Evolutionary conservation across 345 rosid genomes (phyloP).

Genomic region (Acer negundo): DNA sequence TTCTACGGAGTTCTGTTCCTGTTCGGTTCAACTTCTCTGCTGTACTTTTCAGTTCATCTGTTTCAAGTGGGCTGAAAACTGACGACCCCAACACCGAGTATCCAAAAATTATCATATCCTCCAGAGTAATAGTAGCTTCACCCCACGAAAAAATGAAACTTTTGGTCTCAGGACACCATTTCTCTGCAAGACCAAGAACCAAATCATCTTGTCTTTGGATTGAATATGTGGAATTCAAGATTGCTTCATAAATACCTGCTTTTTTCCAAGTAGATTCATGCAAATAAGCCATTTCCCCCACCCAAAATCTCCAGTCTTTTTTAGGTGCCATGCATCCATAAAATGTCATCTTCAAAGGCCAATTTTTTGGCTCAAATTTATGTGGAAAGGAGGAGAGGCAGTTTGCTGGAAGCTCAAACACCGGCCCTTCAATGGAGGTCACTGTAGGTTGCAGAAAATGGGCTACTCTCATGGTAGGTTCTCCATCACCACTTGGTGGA

Average conservation of each 20-base stretch:
- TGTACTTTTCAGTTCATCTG: constrained; percentile 23
- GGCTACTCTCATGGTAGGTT: no score
- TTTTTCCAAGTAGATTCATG: constrained; percentile 39
- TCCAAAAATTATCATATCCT: constrained; percentile 45
- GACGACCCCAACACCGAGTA: constrained; percentile 52
- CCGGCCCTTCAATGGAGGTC: constrained; percentile 17
- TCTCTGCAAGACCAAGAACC: constrained; percentile 45
- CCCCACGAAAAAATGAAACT: constrained; percentile 60
- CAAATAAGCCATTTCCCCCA: constrained; percentile 31
- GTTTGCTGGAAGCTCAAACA: constrained; percentile 26
- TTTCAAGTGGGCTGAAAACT: constrained; percentile 30
- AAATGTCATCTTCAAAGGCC: constrained; percentile 30
- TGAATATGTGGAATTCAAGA: constrained; percentile 40
- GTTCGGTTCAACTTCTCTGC: constrained; percentile 16
- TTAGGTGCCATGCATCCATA: constrained; percentile 38
- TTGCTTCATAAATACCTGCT: constrained; percentile 48
- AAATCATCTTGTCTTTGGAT: constrained; percentile 32
- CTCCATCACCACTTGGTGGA: no score
- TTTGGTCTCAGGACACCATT: constrained; percentile 53
- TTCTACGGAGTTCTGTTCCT: background rate
- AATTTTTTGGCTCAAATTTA: constrained; percentile 18
- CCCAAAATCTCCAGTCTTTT: constrained; percentile 46
- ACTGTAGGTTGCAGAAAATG: no score
- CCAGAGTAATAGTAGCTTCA: constrained; percentile 52
- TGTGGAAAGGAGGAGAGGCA: constrained; percentile 17